Evolutionary conservation across 306 rosid genomes (phyloP).

Genomic region (Vigna mungo): DNA sequence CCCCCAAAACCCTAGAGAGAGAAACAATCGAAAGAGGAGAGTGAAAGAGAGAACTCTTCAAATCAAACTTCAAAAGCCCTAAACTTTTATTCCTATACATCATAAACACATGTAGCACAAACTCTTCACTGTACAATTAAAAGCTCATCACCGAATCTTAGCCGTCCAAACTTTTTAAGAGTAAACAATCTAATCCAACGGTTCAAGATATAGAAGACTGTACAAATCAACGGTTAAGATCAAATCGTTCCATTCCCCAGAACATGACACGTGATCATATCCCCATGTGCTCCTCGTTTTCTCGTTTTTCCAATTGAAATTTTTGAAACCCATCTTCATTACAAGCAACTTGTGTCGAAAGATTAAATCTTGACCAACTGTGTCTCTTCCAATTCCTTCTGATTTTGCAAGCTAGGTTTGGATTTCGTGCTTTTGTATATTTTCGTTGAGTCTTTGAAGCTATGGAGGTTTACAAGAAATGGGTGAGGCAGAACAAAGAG

Average conservation of each 20-base stretch:
- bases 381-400: slow-evolving; percentile 35
- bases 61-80: background rate
- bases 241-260: background rate
- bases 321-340: slow-evolving; percentile 42
- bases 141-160: background rate
- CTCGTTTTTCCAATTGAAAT: background rate
- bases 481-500: slow-evolving; percentile 90
- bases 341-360: slow-evolving; percentile 34
- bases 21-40: slow-evolving; percentile 1
- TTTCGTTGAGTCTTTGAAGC: slow-evolving; percentile 44
- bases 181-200: slow-evolving; percentile 3
- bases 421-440: slow-evolving; percentile 19
- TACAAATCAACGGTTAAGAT: slow-evolving; percentile 33
- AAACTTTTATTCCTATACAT: slow-evolving; percentile 27
- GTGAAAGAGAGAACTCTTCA: background rate
- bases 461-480: slow-evolving; percentile 89
- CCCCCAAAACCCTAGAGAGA: slow-evolving; percentile 47
- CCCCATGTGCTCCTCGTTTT: background rate
- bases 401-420: slow-evolving; percentile 30
- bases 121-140: slow-evolving; percentile 21
- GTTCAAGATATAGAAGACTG: background rate
- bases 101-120: background rate
- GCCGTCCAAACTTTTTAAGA: background rate
- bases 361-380: slow-evolving; percentile 37
- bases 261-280: slow-evolving; percentile 13